These are phyloP conservation scores for Heimioporus sp. DNA, from an alignment of 768 basidiomycete species.

Conservation along the genomic window DNA sequence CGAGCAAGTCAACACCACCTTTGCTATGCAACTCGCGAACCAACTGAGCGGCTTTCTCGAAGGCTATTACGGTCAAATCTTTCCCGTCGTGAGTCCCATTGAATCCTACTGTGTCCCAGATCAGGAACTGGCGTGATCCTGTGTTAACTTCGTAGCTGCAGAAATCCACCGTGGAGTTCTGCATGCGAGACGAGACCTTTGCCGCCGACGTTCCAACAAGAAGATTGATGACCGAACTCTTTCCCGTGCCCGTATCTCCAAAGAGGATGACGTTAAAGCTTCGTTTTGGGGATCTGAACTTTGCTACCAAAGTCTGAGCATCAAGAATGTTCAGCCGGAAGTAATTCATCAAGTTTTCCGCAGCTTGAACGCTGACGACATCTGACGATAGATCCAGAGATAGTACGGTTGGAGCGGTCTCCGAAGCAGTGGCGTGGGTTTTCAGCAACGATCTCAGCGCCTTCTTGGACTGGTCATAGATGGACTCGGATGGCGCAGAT, in stretches of 20 bases:
- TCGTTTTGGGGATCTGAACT: conserved; percentile 10
- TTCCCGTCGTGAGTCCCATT: conserved; percentile 19
- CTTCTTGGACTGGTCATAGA: conserved; percentile 14
- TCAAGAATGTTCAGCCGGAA: conserved; percentile 11
- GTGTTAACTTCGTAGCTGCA: conserved; percentile 23
- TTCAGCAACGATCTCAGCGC: conserved; percentile 9
- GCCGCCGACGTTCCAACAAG: conserved; percentile 26
- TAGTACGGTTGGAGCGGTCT: conserved; percentile 7
- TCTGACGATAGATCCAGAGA: conserved; percentile 19
- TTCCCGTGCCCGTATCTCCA: conserved; percentile 40
- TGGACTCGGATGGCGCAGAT: neutral
- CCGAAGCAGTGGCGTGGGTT: neutral
- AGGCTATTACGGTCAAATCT: conserved; percentile 8
- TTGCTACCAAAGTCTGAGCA: conserved; percentile 11
- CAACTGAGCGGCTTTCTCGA: conserved; percentile 26
- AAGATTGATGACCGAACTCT: conserved; percentile 43
- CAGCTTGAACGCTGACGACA: neutral
- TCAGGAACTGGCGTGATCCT: conserved; percentile 15
- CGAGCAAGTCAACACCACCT: conserved; percentile 38
- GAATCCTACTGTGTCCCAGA: conserved; percentile 35
- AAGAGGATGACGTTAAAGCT: conserved; percentile 36
- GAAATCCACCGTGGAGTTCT: conserved; percentile 34
- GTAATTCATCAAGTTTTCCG: conserved; percentile 7
- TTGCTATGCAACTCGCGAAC: conserved; percentile 27
- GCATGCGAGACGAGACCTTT: conserved; percentile 21